phyloP scores from a whole-genome alignment of 768 basidiomycete species.

The Leucocoprinus birnbaumii region DNA sequence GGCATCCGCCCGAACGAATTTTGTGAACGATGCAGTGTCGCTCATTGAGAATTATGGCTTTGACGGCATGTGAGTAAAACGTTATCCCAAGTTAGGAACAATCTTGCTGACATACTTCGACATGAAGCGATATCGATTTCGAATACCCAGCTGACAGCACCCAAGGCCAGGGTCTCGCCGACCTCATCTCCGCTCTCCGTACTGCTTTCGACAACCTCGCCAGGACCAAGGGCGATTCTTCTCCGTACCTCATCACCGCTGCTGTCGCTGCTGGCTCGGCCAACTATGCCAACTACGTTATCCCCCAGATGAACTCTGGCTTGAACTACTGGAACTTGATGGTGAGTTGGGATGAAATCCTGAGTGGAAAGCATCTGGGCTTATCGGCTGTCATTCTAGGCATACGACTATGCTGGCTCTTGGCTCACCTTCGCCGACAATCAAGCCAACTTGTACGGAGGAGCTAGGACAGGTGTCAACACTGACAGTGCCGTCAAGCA shows the following conservation, averaged over 20 bases:
- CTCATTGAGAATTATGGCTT: constrained; percentile 75
- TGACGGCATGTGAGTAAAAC: constrained; percentile 60
- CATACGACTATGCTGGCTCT: constrained; percentile 76
- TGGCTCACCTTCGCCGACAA: constrained; percentile 62
- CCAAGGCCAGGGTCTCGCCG: constrained; percentile 66
- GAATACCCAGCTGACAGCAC: constrained; percentile 64
- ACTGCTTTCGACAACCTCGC: constrained; percentile 59
- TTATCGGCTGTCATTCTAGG: constrained; percentile 30
- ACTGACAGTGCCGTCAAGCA: constrained; percentile 65
- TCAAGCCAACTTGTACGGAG: constrained; percentile 69
- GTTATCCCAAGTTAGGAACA: too few relatives aligned
- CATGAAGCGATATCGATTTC: constrained; percentile 65
- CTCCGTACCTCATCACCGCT: constrained; percentile 57
- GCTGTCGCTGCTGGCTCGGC: constrained; percentile 62
- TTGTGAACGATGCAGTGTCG: constrained; percentile 59
- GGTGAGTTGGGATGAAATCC: constrained; percentile 31
- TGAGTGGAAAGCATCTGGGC: background rate
- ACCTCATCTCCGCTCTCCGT: constrained; percentile 61
- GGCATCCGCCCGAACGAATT: constrained; percentile 46
- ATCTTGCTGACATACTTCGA: too few relatives aligned
- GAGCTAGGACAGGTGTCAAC: constrained; percentile 56
- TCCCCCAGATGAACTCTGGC: constrained; percentile 63
- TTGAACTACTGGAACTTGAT: constrained; percentile 82
- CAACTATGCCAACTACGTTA: constrained; percentile 55
- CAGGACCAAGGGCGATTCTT: constrained; percentile 54